These are phyloP conservation scores for Salix caprea DNA, from an alignment of 345 rosid genomes.

Conservation along the genomic window DNA sequence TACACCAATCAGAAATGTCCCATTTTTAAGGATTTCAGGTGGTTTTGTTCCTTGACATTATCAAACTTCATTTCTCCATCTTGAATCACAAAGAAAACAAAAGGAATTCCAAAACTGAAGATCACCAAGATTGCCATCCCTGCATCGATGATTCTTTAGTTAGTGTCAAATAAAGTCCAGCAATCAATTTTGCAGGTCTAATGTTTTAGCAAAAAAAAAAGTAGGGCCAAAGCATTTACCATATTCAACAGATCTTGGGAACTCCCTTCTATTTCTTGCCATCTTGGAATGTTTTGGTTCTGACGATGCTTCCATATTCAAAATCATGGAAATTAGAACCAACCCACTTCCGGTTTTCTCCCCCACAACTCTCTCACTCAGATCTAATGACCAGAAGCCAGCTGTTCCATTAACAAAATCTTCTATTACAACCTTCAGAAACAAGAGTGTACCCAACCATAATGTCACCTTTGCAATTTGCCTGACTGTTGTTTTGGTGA, in stretches of 20 bases:
- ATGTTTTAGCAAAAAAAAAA: too few relatives aligned
- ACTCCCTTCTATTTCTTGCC: slow-evolving; percentile 8
- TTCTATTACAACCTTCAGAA: slow-evolving; percentile 52
- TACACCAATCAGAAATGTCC: too few relatives aligned
- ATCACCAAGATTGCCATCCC: slow-evolving; percentile 48
- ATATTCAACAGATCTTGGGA: slow-evolving; percentile 26
- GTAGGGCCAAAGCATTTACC: slow-evolving; percentile 29
- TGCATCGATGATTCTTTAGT: slow-evolving; percentile 13
- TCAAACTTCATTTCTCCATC: slow-evolving; percentile 48
- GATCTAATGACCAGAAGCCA: slow-evolving; percentile 58
- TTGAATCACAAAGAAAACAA: slow-evolving; percentile 46
- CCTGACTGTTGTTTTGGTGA: slow-evolving; percentile 16
- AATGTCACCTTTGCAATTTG: slow-evolving; percentile 30
- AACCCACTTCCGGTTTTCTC: slow-evolving; percentile 80
- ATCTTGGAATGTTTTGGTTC: background rate
- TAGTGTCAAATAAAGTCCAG: background rate
- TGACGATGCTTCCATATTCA: slow-evolving; percentile 44
- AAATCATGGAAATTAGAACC: slow-evolving; percentile 57
- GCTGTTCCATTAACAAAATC: slow-evolving; percentile 25
- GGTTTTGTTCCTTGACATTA: background rate
- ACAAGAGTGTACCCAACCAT: slow-evolving; percentile 42
- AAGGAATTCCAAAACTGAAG: slow-evolving; percentile 56
- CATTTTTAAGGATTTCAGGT: too few relatives aligned
- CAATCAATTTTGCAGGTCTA: background rate
- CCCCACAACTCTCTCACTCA: slow-evolving; percentile 61